Percentiles rank a stretch among this genome's conserved stretches.
Conservation (phyloP, 768 basidiomycete genomes). For the Galerina sulciceps region DNA sequence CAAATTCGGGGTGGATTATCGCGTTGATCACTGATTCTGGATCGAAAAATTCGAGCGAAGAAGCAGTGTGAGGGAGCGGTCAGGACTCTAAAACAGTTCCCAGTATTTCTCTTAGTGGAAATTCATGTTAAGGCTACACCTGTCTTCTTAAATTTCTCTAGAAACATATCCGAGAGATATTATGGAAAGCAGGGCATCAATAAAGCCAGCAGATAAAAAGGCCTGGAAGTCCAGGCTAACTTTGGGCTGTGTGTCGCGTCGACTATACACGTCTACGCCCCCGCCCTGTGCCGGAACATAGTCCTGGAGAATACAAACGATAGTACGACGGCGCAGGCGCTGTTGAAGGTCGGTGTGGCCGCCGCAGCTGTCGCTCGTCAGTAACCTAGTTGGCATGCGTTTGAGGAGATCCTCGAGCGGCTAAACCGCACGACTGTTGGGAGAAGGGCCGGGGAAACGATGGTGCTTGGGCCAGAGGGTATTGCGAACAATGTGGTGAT, state of each 20-base stretch:
- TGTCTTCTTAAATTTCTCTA: too few species aligned
- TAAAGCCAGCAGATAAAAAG: too few species aligned
- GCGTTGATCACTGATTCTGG: too few species aligned
- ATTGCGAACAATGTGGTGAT: neutral
- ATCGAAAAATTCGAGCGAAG: too few species aligned
- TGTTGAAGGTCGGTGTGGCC: neutral
- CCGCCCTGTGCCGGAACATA: neutral
- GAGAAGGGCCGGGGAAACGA: neutral
- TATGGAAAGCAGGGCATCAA: too few species aligned
- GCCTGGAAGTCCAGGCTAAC: constrained; percentile 55
- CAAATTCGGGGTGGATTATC: too few species aligned
- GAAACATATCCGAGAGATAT: too few species aligned
- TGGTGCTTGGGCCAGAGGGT: neutral
- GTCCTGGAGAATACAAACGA: neutral
- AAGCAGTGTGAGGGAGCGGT: too few species aligned
- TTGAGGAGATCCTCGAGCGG: neutral
- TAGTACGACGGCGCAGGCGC: neutral
- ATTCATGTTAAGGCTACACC: too few species aligned
- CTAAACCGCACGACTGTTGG: neutral
- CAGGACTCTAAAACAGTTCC: too few species aligned
- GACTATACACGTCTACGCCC: too few species aligned
- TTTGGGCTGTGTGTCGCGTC: constrained; percentile 59
- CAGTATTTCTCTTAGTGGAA: too few species aligned
- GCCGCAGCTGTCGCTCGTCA: neutral
- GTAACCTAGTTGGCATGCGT: neutral